Base-by-base conservation (phyloP, 345 rosid species). In the Lagerstroemia speciosa region DNA sequence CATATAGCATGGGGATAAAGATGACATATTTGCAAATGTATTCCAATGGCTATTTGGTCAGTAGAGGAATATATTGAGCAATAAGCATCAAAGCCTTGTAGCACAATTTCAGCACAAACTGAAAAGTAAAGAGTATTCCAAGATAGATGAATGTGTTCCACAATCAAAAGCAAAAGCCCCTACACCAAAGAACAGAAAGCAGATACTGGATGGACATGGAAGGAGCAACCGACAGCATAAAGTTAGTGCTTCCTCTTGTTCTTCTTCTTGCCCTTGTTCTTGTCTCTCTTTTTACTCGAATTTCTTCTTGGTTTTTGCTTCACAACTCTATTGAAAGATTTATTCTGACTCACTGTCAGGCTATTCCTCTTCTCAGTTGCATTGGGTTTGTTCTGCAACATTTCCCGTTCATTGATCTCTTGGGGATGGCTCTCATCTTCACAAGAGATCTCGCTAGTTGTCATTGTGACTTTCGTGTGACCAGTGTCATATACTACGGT, bases 381-480 rank as follows among this genome's bases (percentile, higher is more conserved):
- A 1, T 62, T 64, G 19, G 80, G 67, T 68, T 30, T 53, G 24
- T n/a, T 72, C 73, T 9, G 79, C 72, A 10, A 10, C 73, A 73
- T 71, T 36, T 73, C 43, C 45, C 6, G 79, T 53, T 3, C 72
- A 69, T 1, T 5, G 68, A 63, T 67, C 79, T 20, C 67, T 84
- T 64, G 46, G 65, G 8, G 67, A 66, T 8, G 55, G 26, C 70
- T 76, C 68, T 78, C 85, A 34, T 81, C 91, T 53, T 85, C 96
- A 1, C 57, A 76, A 40, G 80, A 80, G 30, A 94, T 88, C 72
- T 87, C 93, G 26, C 88, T 89, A 11, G 96, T 91, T 46, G 74
- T 87, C 80, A 94, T 96, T 0, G 86, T 91, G 46, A 94, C 89
- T 75, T 82, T 81, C 82, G 88, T 65, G 81, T 87, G 81, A 6